phyloP scores from a whole-genome alignment of 371 early-diverging fungal species.

The Rhizopus arrhizus region DNA sequence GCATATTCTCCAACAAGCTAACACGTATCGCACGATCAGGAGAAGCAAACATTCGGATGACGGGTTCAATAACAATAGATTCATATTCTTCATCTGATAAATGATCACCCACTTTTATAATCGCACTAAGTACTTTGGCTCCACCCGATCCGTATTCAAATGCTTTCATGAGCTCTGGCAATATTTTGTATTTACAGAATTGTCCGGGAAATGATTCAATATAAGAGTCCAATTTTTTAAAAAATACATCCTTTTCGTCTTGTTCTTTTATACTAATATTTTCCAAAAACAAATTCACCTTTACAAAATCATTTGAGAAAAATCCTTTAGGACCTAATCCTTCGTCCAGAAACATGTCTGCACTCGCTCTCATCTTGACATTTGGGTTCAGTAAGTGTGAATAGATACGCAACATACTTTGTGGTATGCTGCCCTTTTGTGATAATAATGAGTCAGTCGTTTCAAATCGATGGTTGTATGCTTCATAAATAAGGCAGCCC shows the following conservation, averaged over 20 bases:
- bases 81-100: constrained; percentile 77
- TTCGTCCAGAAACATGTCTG: constrained; percentile 70
- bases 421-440: constrained; percentile 66
- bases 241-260: constrained; percentile 76
- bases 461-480: constrained; percentile 73
- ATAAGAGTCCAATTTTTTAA: constrained; percentile 60
- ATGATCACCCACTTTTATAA: constrained; percentile 81
- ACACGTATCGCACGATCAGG: constrained; percentile 89
- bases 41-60: constrained; percentile 85
- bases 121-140: constrained; percentile 79
- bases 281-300: constrained; percentile 80
- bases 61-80: constrained; percentile 65
- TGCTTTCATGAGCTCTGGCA: constrained; percentile 88
- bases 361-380: constrained; percentile 62
- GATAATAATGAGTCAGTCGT: constrained; percentile 62
- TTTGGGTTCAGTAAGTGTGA: constrained; percentile 55
- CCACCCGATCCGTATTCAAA: constrained; percentile 93
- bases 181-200: constrained; percentile 83
- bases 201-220: constrained; percentile 79
- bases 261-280: constrained; percentile 86
- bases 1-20: constrained; percentile 80
- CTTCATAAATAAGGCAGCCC: constrained; percentile 78
- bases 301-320: constrained; percentile 80
- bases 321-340: constrained; percentile 65
- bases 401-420: constrained; percentile 55